Evolutionary conservation across 352 stramenopile species (phyloP).

Genomic region (Phytopythium vexans): DNA sequence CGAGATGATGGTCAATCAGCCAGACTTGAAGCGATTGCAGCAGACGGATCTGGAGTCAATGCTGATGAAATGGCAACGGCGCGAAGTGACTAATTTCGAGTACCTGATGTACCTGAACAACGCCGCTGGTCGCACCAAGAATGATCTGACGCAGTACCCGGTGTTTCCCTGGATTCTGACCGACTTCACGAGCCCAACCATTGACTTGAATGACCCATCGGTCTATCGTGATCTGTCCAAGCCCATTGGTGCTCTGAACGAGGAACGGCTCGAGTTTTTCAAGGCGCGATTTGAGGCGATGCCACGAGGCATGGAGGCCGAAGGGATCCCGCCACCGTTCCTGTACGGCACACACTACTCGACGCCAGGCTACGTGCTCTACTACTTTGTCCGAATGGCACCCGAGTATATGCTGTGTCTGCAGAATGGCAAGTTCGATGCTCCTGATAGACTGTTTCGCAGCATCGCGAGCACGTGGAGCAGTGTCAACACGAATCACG

Average conservation of each 20-base stretch:
- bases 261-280: conserved; percentile 88
- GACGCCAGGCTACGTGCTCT: conserved; percentile 94
- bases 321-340: conserved; percentile 90
- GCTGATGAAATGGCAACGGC: conserved; percentile 78
- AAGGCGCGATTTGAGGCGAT: conserved; percentile 89
- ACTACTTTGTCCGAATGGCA: conserved; percentile 98
- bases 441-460: conserved; percentile 96
- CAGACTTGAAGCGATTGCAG: conserved; percentile 55
- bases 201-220: conserved; percentile 81
- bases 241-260: conserved; percentile 93
- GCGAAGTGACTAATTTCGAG: conserved; percentile 94
- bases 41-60: conserved; percentile 71
- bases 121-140: conserved; percentile 76
- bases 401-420: conserved; percentile 96
- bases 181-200: conserved; percentile 81
- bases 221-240: conserved; percentile 95
- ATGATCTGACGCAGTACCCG: conserved; percentile 94
- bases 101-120: conserved; percentile 91
- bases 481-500: conserved; percentile 79
- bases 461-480: conserved; percentile 93
- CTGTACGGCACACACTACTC: conserved; percentile 96
- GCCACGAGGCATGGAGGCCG: conserved; percentile 78
- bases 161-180: conserved; percentile 97
- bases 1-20: conserved; percentile 79
- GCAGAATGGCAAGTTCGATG: conserved; percentile 98